Percentiles rank a stretch among this genome's conserved stretches.
Conservation (phyloP, 306 rosid species). For the Quercus agrifolia region DNA sequence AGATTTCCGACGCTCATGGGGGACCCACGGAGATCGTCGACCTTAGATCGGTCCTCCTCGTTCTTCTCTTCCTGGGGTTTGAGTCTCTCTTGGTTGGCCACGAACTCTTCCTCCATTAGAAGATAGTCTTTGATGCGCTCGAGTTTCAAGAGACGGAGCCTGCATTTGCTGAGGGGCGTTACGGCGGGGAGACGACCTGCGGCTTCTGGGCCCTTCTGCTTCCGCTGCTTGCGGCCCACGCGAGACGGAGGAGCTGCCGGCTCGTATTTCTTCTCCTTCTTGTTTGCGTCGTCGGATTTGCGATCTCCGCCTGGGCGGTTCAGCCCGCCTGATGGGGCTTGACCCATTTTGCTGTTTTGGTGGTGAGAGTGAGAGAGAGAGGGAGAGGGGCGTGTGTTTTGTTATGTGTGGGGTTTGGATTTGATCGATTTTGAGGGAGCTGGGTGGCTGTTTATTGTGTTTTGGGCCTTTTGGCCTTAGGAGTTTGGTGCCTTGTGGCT, state of each 20-base stretch:
- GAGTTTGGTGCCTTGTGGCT: too few relatives aligned
- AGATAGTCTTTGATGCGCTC: constrained; percentile 61
- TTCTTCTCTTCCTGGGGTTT: constrained; percentile 60
- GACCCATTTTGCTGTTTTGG: constrained; percentile 35
- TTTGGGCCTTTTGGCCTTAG: too few relatives aligned
- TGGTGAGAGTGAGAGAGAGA: neutral
- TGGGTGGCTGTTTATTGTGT: neutral
- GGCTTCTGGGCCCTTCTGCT: too few relatives aligned
- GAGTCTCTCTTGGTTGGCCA: constrained; percentile 54
- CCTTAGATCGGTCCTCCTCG: constrained; percentile 59
- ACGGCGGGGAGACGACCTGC: constrained; percentile 23
- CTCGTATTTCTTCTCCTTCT: constrained; percentile 63
- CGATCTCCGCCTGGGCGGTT: constrained; percentile 59
- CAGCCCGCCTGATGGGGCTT: constrained; percentile 58
- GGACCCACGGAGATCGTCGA: constrained; percentile 60
- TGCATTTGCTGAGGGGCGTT: constrained; percentile 48
- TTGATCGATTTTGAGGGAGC: neutral
- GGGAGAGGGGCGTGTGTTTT: neutral
- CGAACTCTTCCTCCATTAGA: constrained; percentile 59
- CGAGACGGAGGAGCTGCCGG: constrained; percentile 57
- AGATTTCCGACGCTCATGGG: constrained; percentile 65
- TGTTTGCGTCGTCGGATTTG: constrained; percentile 42
- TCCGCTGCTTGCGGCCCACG: constrained; percentile 28
- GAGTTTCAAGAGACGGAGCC: constrained; percentile 32
- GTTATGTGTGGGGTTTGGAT: too few relatives aligned